These are phyloP conservation scores for Psilocybe cubensis DNA, from an alignment of 768 basidiomycete species.

Conservation along the genomic window DNA sequence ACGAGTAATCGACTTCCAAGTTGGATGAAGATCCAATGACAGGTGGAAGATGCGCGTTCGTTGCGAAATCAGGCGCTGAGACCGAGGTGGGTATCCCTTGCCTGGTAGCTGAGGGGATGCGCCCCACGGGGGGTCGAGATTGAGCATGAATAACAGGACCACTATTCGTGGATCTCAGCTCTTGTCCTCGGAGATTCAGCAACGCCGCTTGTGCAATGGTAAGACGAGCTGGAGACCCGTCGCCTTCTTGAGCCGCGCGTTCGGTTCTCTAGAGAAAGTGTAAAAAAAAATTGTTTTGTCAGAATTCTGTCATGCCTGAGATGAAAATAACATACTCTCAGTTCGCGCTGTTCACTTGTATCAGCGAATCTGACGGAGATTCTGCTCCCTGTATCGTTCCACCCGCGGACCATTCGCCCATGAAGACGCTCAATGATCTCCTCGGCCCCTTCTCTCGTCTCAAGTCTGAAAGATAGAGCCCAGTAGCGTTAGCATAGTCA, in stretches of 20 bases:
- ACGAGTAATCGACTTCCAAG: conserved; percentile 44
- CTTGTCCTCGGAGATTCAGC: conserved; percentile 74
- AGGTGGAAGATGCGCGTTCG: conserved; percentile 25
- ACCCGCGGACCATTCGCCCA: conserved; percentile 79
- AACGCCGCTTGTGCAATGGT: conserved; percentile 82
- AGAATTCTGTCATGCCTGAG: not conserved
- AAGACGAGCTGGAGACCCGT: conserved; percentile 62
- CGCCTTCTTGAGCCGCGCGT: conserved; percentile 61
- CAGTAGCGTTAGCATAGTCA: conserved; percentile 3
- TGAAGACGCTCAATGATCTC: conserved; percentile 79
- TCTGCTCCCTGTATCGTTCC: conserved; percentile 75
- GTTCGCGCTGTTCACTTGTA: conserved; percentile 74
- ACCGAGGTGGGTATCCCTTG: conserved; percentile 21
- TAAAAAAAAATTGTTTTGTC: conserved; percentile 1
- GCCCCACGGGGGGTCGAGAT: conserved; percentile 4
- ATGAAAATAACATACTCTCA: conserved; percentile 54
- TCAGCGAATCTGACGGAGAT: conserved; percentile 84
- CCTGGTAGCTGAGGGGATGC: conserved; percentile 11
- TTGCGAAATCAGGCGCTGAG: conserved; percentile 27
- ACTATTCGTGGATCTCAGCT: conserved; percentile 35
- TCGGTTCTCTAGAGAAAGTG: conserved; percentile 55
- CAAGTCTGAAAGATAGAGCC: conserved; percentile 49
- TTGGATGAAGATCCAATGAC: conserved; percentile 14
- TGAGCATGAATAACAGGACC: conserved; percentile 25
- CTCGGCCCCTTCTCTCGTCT: conserved; percentile 72